Base-by-base conservation (phyloP, 2,329 filamentous ascomycete species). In the Tolypocladium amazonense region DNA sequence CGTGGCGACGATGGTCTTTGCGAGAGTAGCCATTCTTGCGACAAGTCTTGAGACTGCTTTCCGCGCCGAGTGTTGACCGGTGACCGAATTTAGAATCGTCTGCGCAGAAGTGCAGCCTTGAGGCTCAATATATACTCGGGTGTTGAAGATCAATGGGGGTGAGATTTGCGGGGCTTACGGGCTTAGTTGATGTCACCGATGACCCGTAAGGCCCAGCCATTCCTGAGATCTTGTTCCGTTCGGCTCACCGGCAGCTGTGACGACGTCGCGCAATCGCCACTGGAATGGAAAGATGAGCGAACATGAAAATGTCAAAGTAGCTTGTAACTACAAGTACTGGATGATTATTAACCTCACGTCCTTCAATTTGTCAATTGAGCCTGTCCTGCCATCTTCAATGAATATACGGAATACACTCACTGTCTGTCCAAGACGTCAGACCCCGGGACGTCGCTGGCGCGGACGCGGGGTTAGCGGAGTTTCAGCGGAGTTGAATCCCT, bases 1-100 rank as follows among this genome's bases (percentile, higher is more conserved):
- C 0, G 58, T 59, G 23, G 58, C 58, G 35, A 59, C 53, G 18
- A 59, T 5, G 30, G 58, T 59, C 53, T 59, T 59, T 52, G 58
- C 58, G 53, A 56, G 27, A 12, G 53, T 18, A 7, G 58, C 54
- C 53, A 56, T 56, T 33, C 6, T 27, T 38, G 37, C 1, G 11
- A 30, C n/a, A 11, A 37, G 12, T 6, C 54, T 41, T n/a, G 27
- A 41, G 20, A 39, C 35, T 15, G 20, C 11, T 9, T 39, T 14
- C 9, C 3, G 14, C 12, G 14, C 18, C 30, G 45, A 50, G 15
- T 15, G 3, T 6, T 27, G 23, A 30, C 45, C 23, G 25, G 15
- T 8, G 23, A 33, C 7, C 25, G 33, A n/a, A 2, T 30, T 30
- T 1, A 25, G 7, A 50, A 1, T 11, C 2, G 2, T 20, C 8